phyloP scores from a whole-genome alignment of 257 asterid species.

The Fraxinus americana region DNA sequence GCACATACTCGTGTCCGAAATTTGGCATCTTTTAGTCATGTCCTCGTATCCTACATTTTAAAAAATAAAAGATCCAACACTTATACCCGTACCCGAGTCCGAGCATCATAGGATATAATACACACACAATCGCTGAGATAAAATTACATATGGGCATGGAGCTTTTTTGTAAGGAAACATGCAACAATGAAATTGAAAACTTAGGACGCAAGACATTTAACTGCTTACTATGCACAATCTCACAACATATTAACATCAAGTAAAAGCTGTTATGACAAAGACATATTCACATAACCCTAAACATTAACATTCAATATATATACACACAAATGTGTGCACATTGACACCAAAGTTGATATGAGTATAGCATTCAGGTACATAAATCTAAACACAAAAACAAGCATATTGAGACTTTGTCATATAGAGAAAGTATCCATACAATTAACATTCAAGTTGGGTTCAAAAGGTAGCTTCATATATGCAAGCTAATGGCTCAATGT shows the following conservation, averaged over 20 bases:
- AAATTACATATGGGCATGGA: background rate
- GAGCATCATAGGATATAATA: too few species aligned
- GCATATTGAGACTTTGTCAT: background rate
- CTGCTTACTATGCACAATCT: background rate
- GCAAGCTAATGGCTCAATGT: conserved; percentile 26
- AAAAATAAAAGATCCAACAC: too few species aligned
- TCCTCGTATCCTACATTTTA: too few species aligned
- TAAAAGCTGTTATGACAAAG: background rate
- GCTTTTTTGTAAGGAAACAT: background rate
- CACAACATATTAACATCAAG: background rate
- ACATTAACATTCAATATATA: background rate
- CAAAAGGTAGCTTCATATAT: conserved; percentile 36
- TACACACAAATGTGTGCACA: background rate
- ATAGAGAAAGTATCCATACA: conserved; percentile 26
- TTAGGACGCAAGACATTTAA: background rate
- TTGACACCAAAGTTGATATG: background rate
- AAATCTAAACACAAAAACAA: background rate
- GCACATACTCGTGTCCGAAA: too few species aligned
- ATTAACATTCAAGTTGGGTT: conserved; percentile 25
- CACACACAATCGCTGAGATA: too few species aligned
- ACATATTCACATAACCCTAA: background rate
- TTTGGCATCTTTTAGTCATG: too few species aligned
- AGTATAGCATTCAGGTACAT: background rate
- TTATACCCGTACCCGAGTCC: too few species aligned
- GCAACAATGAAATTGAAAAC: background rate